Evolutionary conservation across 306 rosid species (phyloP), one percentile per base, ranked within the genome.

Genomic region (Pyrus communis): DNA sequence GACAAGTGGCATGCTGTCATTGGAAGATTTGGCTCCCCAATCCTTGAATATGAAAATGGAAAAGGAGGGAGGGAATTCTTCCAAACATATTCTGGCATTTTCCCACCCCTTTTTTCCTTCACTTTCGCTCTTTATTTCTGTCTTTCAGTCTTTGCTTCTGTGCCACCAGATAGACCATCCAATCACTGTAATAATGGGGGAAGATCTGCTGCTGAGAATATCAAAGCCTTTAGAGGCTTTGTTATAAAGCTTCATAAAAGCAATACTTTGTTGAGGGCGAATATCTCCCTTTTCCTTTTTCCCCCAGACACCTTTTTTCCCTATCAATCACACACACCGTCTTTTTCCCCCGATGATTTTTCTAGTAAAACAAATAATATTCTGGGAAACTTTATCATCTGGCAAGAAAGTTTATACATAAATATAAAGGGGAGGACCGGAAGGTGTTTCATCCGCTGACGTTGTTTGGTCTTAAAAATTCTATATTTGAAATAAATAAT

Each of bases 121-220:
- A 76, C 71, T 76, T 46, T 40, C 22, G 7, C 17, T 62, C 51
- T 49, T 33, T 71, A n/a, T 71, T 52, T 25, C 33, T 49, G 22
- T 15, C 28, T 69, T 79, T 54, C 42, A 61, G 72, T 82, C 77
- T 77, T 77, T 79, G 76, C 81, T 86, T 83, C 77, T 71, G 87
- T 84, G 81, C 81, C 87, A 85, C 85, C 87, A 73, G 71, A 82
- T 84, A 79, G 76, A 80, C 82, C 70, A 83, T 79, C 96, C 89
- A 83, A 90, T 87, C 87, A 83, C 31, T 81, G 86, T 71, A 84
- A 82, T 82, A 85, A 89, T 87, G 88, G 87, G 74, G 69, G 54
- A 66, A 75, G 88, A 84, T 87, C 88, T 87, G 70, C 46, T 45
- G 81, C 77, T 86, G 84, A 83, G 92, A 90, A 86, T 87, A 87